Evolutionary conservation across 169 alveolate genomes (phyloP).

Genomic region (Plasmodium fragile): DNA sequence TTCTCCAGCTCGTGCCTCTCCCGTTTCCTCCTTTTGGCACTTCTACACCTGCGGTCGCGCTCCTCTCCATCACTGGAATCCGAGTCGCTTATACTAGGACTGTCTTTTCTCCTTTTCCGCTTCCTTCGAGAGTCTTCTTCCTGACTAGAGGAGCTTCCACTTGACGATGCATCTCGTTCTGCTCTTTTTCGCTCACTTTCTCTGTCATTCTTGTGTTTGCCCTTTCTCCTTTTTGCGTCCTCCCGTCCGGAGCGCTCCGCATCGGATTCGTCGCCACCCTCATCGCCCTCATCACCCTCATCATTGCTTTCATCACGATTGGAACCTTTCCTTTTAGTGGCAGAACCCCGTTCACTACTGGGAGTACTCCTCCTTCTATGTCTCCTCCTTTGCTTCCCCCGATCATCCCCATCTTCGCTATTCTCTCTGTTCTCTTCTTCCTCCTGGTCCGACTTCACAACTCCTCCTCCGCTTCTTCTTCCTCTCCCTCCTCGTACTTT

Average conservation of each 20-base stretch:
- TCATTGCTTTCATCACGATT: background rate
- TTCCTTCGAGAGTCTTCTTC: conserved; percentile 1
- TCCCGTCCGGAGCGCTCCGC: conserved; percentile 13
- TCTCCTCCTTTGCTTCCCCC: background rate
- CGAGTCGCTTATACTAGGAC: conserved; percentile 8
- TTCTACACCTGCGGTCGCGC: conserved; percentile 14
- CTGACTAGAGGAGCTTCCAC: conserved; percentile 16
- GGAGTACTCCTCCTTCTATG: background rate
- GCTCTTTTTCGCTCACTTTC: conserved; percentile 9
- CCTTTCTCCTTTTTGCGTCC: conserved; percentile 4
- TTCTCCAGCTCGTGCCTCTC: conserved; percentile 9
- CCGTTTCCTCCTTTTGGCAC: conserved; percentile 10
- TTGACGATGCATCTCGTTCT: conserved; percentile 8
- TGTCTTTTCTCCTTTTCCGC: conserved; percentile 29
- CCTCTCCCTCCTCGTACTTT: background rate
- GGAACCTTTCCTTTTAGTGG: background rate
- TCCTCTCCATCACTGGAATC: conserved; percentile 53
- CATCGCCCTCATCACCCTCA: conserved; percentile 14
- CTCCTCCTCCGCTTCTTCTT: background rate
- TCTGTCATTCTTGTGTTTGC: conserved; percentile 7
- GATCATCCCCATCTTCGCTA: background rate
- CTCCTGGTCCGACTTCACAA: background rate
- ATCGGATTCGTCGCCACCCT: background rate
- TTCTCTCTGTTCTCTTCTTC: background rate
- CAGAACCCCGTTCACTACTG: background rate